phyloP scores from a whole-genome alignment of 1,139 yeast genomes.

The Magnusiomyces fungicola region DNA sequence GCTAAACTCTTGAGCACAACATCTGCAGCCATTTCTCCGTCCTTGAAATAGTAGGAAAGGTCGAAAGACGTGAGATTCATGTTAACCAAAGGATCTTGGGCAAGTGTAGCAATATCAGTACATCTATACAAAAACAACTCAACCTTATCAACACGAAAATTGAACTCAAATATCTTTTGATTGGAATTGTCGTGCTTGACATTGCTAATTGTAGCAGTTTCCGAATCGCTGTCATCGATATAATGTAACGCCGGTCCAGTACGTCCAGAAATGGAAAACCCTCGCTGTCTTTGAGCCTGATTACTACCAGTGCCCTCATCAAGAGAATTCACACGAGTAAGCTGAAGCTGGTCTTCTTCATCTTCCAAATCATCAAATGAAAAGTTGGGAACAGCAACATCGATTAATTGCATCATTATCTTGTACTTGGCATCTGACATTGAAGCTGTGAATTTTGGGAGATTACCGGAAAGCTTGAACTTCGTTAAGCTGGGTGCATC shows the following conservation, averaged over 20 bases:
- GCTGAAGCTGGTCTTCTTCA: not conserved
- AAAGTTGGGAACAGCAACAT: conserved; percentile 60
- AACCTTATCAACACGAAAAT: conserved; percentile 58
- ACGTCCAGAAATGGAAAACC: not conserved
- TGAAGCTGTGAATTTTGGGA: conserved; percentile 66
- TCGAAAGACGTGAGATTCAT: conserved; percentile 59
- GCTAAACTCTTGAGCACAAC: conserved; percentile 57
- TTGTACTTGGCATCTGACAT: conserved; percentile 88
- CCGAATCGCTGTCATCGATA: conserved; percentile 7
- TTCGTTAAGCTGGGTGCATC: conserved; percentile 67
- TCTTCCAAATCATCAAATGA: conserved; percentile 31
- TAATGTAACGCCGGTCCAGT: not conserved
- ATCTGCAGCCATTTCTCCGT: conserved; percentile 57
- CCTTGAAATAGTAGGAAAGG: conserved; percentile 54
- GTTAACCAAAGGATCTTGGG: conserved; percentile 64
- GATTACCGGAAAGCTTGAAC: conserved; percentile 66
- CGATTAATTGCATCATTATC: conserved; percentile 70
- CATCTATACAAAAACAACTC: conserved; percentile 63
- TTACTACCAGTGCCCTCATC: not conserved
- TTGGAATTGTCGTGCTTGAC: conserved; percentile 10
- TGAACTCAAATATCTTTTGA: conserved; percentile 65
- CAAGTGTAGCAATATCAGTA: conserved; percentile 50
- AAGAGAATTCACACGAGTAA: not conserved
- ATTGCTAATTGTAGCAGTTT: not conserved
- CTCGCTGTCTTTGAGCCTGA: not conserved